Base-by-base conservation (phyloP, 495 filamentous ascomycete species). In the Talaromyces ruber region DNA sequence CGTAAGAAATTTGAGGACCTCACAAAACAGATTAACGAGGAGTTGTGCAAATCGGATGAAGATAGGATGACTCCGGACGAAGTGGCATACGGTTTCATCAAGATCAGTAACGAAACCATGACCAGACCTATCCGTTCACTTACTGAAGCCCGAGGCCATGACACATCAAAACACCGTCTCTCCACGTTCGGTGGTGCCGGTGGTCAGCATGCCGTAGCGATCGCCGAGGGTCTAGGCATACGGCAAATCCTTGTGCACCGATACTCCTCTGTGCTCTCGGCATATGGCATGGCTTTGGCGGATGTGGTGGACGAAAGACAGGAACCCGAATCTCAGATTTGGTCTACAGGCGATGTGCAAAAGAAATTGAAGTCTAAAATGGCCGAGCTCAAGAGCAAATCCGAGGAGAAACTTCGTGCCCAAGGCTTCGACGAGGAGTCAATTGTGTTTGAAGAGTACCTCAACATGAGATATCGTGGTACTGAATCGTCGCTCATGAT, bases 41-140 rank as follows among this genome's bases (percentile, higher is more conserved):
- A 89, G 84, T 47, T 76, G 11, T 30, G 22, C 45, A 68, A 70
- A 21, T 65, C 65, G 8, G 68, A 84, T 21, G 78, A 67, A 28
- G 73, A 85, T 12, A 89, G 87, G 56, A 90, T 93, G 87, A 86
- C 78, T 6, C 68, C 86, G 3, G 91, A 95, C 64, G 91, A 94
- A 69, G 87, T 93, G 11, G 91, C 91, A 0, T 89, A 91, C 66
- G 89, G 89, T 0, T 97, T 97, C 73, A 83, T 96, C 65, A 89
- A 91, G 47, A 91, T 98, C 60, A 93, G 94, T 3, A 97, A 98
- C 64, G 93, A 97, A 75, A 88, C 91, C 21, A 98, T 98, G 94
- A 92, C 89, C 2, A 79, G 94, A 52, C 94, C 94, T 0, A 98
- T 98, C 64, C 81, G 94, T 39, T 92, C 89, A 32, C 78, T 97